Evolutionary conservation across 306 rosid genomes (phyloP), one percentile per base, ranked within the genome.

Genomic region (Astragalus membranaceus): DNA sequence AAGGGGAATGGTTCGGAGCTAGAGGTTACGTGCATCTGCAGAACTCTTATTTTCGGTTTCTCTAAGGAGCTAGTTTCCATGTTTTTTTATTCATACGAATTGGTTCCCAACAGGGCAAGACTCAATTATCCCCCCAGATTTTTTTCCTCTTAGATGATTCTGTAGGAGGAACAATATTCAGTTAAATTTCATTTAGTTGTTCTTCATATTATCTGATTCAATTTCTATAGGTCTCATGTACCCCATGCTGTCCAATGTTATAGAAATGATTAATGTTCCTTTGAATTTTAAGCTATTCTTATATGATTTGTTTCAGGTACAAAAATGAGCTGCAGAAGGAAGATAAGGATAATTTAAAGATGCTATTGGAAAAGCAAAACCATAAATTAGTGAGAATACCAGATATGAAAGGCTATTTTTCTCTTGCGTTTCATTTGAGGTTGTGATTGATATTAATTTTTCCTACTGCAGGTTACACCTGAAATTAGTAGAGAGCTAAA

Each of bases 401-500:
- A 10, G 44, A 70, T 67, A 39, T 55, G 41, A 62, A 13, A 43
- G 41, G 58, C n/a, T 75, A 44, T 63, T 68, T 75, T 13, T 52
- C 47, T 20, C 33, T n/a, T n/a, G 3, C 14, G 20, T 17, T 74
- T 16, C 41, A 69, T 48, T 78, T 63, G 37, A 57, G 51, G 54
- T 11, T n/a, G 41, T 67, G 36, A 62, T 48, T 80, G 14, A 64
- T 64, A 17, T 59, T 32, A 14, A 2, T 61, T 49, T 35, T 26
- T 42, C 29, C 8, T 67, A 30, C 72, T 84, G 59, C 80, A 94
- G 98, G 92, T 94, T 81, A 88, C 97, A 35, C 98, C 92, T 51
- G 97, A 90, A 90, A 88, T 94, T 64, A 58, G 59, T 66, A 83
- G 87, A 73, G 97, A 94, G 85, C 85, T 90, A 60, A 62, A 80